Evolutionary conservation across 768 basidiomycete species (phyloP).

Genomic region (Neoboletus magnificus): DNA sequence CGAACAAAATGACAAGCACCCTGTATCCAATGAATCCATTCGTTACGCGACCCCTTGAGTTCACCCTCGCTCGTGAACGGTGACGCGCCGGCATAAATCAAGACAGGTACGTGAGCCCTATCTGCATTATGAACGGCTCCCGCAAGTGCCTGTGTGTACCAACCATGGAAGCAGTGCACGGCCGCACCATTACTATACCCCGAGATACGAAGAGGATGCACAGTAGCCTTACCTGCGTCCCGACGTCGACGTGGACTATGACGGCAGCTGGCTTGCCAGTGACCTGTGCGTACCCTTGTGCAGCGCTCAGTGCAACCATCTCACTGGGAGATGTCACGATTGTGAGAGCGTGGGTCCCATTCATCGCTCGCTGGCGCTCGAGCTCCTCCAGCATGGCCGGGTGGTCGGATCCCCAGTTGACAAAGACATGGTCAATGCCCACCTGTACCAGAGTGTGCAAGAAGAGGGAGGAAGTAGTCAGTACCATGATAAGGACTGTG

Average conservation of each 20-base stretch:
- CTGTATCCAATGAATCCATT: conserved; percentile 74
- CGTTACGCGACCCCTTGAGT: conserved; percentile 61
- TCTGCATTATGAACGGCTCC: conserved; percentile 74
- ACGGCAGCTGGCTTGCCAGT: conserved; percentile 67
- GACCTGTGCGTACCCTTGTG: conserved; percentile 67
- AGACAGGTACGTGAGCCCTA: conserved; percentile 53
- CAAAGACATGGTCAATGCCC: conserved; percentile 66
- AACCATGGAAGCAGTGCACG: neutral
- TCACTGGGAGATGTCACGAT: conserved; percentile 73
- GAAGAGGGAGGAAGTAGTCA: conserved; percentile 62
- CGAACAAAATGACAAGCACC: conserved; percentile 33
- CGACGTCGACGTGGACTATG: conserved; percentile 72
- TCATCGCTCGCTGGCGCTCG: conserved; percentile 45
- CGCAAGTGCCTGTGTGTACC: conserved; percentile 48
- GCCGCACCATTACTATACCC: neutral
- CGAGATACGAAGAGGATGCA: neutral
- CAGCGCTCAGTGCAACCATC: conserved; percentile 71
- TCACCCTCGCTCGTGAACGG: conserved; percentile 57
- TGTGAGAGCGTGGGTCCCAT: conserved; percentile 39
- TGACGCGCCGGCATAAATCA: conserved; percentile 72
- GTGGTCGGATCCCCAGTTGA: conserved; percentile 78
- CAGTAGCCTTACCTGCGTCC: conserved; percentile 48
- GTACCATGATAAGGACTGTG: conserved; percentile 31
- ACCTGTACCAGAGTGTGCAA: conserved; percentile 51
- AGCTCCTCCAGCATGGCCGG: conserved; percentile 70